Base-by-base conservation (phyloP, 129 eudicot species). In the Gnaphalium uliginosum region DNA sequence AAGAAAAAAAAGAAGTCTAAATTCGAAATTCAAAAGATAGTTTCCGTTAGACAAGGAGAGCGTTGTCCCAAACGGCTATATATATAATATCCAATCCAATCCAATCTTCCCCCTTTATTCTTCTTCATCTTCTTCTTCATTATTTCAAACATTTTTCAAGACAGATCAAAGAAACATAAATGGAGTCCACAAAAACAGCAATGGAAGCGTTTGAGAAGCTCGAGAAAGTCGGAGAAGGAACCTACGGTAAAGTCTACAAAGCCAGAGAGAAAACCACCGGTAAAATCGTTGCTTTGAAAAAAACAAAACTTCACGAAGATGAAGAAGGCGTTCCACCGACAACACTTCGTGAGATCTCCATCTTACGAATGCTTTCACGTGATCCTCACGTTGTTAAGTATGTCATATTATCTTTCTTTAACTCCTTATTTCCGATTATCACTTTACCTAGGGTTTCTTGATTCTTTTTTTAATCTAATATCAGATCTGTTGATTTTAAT, bases 241-340 rank as follows among this genome's bases (percentile, higher is more conserved):
- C 98, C 0, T 92, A 92, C 59, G 98, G 98, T 4, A 92, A 92
- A 69, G 98, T 92, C 11, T 92, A 92, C 78, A 76, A 89, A 83
- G 98, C 98, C 2, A 83, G 94, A 72, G 96, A 92, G 71, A 89
- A 77, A 29, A 85, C 89, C 10, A 89, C 90, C n/a, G 98, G 98
- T 0, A 84, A 92, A 56, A 92, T 92, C 15, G 96, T 89, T 0
- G 96, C 98, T 30, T 81, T 92, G 39, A 92, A 92, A 84, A 92
- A 92, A 68, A 92, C 98, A 9, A 81, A 86, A 21, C 96, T 93
- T 74, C 96, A 86, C 33, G 98, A 93, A 80, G 98, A 90, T 72
- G 94, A 90, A 5, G 92, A 93, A 83, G 96, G 98, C 0, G 96
- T 93, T 15, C 98, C 98, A 2, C 89, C 98, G 17, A 93, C 96